A percentile compares a stretch with the other conserved stretches of the same genome.
These are phyloP conservation scores for Rehmannia glutinosa DNA, from an alignment of 257 asterid genomes.

Conservation along the genomic window DNA sequence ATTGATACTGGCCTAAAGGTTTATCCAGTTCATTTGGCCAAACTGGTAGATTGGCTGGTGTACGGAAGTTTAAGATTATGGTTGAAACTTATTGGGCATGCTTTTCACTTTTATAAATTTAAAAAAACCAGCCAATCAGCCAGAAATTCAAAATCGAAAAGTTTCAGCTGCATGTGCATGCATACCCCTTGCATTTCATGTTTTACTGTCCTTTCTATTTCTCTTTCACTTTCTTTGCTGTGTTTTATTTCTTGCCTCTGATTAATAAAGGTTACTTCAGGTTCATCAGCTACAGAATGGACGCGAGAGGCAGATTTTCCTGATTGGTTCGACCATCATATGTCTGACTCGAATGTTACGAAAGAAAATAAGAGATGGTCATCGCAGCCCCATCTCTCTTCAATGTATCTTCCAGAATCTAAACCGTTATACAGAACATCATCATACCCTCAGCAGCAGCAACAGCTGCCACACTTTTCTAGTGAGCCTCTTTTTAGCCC, in stretches of 20 bases:
- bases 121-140: slow-evolving; percentile 17
- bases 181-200: not conserved
- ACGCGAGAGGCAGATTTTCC: slow-evolving; percentile 67
- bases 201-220: not conserved
- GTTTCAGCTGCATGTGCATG: not conserved
- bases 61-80: not conserved
- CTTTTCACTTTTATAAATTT: not conserved
- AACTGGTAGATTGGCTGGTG: not conserved
- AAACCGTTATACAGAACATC: slow-evolving; percentile 77
- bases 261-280: slow-evolving; percentile 43
- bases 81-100: not conserved
- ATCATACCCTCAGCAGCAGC: slow-evolving; percentile 75
- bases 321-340: slow-evolving; percentile 70
- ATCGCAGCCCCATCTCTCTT: slow-evolving; percentile 64
- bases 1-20: not conserved
- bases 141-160: not conserved
- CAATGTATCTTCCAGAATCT: slow-evolving; percentile 41
- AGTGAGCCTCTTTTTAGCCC: slow-evolving; percentile 71
- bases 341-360: slow-evolving; percentile 68
- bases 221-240: slow-evolving; percentile 2
- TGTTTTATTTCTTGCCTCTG: slow-evolving; percentile 13
- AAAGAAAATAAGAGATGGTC: slow-evolving; percentile 83
- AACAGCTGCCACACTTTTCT: slow-evolving; percentile 52
- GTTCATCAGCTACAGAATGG: slow-evolving; percentile 95
- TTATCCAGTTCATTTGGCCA: not conserved